Conservation (phyloP, 768 basidiomycete species). For the Collybia sp. region DNA sequence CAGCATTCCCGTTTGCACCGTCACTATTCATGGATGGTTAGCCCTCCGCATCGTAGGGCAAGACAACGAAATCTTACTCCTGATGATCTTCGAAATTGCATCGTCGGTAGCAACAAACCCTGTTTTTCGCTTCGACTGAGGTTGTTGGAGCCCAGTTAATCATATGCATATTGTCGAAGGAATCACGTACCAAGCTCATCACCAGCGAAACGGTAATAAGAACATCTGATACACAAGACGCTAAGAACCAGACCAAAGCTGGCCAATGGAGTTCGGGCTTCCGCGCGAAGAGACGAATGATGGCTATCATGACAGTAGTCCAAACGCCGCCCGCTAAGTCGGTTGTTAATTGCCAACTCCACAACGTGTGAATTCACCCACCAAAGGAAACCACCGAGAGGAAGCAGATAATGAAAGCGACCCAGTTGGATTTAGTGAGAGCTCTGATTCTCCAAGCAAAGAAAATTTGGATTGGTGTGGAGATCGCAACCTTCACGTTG, state of each 20-base stretch:
- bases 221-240: conserved; percentile 39
- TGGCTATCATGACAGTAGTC: conserved; percentile 19
- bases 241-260: conserved; percentile 38
- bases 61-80: conserved; percentile 16
- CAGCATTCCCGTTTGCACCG: conserved; percentile 39
- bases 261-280: conserved; percentile 26
- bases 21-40: conserved; percentile 16
- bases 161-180: background rate
- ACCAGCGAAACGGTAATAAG: conserved; percentile 41
- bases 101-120: conserved; percentile 30
- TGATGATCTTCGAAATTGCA: conserved; percentile 26
- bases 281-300: conserved; percentile 18
- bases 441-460: conserved; percentile 34
- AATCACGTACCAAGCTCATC: conserved; percentile 31
- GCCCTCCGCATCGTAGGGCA: background rate
- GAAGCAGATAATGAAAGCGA: conserved; percentile 20
- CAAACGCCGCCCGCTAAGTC: conserved; percentile 27
- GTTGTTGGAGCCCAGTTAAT: background rate
- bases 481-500: conserved; percentile 26
- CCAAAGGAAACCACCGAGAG: conserved; percentile 25
- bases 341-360: background rate
- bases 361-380: conserved; percentile 9
- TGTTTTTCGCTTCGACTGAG: conserved; percentile 30
- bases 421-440: conserved; percentile 22
- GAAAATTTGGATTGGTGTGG: conserved; percentile 36